Percentiles rank a stretch among this genome's conserved stretches.
These are phyloP conservation scores for Synchytrium microbalum DNA, from an alignment of 371 early-diverging fungal genomes.

Conservation along the genomic window DNA sequence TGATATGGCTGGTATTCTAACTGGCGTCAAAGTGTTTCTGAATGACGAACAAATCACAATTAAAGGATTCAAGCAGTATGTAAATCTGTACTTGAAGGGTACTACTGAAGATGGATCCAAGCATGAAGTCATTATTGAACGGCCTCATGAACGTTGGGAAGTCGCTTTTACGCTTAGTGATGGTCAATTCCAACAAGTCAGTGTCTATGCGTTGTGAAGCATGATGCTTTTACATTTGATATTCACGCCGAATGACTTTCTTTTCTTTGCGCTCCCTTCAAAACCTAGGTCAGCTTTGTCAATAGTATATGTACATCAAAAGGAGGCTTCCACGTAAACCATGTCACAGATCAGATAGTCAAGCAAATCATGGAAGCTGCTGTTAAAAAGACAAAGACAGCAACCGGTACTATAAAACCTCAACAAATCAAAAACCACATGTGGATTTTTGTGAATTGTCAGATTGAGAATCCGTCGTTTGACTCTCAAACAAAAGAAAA, in stretches of 20 bases:
- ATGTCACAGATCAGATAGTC: constrained; percentile 81
- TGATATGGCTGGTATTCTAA: constrained; percentile 86
- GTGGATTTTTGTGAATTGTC: constrained; percentile 88
- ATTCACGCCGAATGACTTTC: too few species aligned
- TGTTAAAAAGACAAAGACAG: constrained; percentile 51
- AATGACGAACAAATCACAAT: constrained; percentile 76
- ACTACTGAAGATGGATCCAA: constrained; percentile 3
- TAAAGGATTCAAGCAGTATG: constrained; percentile 78
- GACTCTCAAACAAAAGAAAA: constrained; percentile 98
- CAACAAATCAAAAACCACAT: constrained; percentile 81
- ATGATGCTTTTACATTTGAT: too few species aligned
- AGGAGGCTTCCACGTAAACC: constrained; percentile 91
- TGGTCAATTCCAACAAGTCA: constrained; percentile 41
- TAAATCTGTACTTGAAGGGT: constrained; percentile 58
- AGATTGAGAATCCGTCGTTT: constrained; percentile 94
- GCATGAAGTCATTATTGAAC: constrained; percentile 50
- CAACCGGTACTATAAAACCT: constrained; percentile 55
- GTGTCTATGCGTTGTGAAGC: not conserved
- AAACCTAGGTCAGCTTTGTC: constrained; percentile 93
- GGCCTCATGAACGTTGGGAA: constrained; percentile 84
- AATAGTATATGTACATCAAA: constrained; percentile 93
- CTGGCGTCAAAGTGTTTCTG: constrained; percentile 73
- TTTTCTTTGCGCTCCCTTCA: too few species aligned
- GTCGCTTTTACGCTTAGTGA: constrained; percentile 79
- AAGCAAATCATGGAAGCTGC: constrained; percentile 56